Conservation (phyloP, 352 stramenopile species). For the Blastocystis sp. region DNA sequence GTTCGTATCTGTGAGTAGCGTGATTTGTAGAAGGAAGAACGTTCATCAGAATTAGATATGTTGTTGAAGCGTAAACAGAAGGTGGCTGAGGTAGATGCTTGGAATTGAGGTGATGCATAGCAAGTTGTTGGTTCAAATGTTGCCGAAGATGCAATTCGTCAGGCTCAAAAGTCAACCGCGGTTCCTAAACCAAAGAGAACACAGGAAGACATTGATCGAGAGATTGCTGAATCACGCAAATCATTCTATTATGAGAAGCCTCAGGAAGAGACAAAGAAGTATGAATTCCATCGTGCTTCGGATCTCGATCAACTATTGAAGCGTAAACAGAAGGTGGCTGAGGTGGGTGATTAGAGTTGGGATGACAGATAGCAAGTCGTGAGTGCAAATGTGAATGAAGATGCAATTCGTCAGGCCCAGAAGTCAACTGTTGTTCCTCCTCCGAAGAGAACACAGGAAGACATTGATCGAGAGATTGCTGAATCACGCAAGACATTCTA, state of each 20-base stretch:
- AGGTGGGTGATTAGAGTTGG: background rate
- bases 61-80: slow-evolving; percentile 59
- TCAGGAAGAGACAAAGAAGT: slow-evolving; percentile 45
- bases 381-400: background rate
- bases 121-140: background rate
- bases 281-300: background rate
- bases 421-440: slow-evolving; percentile 46
- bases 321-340: slow-evolving; percentile 54
- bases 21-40: background rate
- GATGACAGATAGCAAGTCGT: background rate
- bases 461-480: slow-evolving; percentile 9
- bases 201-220: slow-evolving; percentile 10
- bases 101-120: background rate
- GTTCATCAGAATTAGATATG: slow-evolving; percentile 7
- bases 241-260: slow-evolving; percentile 23
- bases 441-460: slow-evolving; percentile 6
- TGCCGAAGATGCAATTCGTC: slow-evolving; percentile 12
- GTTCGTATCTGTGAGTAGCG: background rate
- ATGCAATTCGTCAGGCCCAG: slow-evolving; percentile 29
- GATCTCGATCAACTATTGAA: slow-evolving; percentile 37
- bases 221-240: background rate
- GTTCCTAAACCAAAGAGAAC: slow-evolving; percentile 7
- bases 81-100: slow-evolving; percentile 29
- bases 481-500: background rate
- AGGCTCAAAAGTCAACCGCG: slow-evolving; percentile 35